Evolutionary conservation across 441 rosid species (phyloP).

Genomic region (Biscutella laevigata): DNA sequence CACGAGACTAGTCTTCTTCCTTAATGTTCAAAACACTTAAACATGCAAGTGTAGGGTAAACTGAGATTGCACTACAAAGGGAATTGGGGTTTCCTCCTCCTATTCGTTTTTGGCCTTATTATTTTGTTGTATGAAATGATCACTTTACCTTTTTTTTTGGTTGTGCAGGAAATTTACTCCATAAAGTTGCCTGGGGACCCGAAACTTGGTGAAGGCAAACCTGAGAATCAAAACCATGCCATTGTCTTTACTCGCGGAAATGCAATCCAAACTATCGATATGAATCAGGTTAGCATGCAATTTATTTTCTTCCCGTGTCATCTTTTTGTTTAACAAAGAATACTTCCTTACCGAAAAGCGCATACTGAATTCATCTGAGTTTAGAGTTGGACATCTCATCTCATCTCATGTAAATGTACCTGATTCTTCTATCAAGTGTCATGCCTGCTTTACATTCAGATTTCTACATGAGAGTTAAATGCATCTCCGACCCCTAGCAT

Average conservation of each 20-base stretch:
- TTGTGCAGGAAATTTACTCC: conserved; percentile 87
- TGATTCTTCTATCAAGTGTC: conserved; percentile 11
- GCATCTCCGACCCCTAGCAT: conserved; percentile 13
- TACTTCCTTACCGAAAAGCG: not conserved
- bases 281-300: conserved; percentile 73
- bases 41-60: not conserved
- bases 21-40: conserved; percentile 6
- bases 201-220: conserved; percentile 98
- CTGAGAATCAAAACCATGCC: conserved; percentile 99
- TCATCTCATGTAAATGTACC: conserved; percentile 16
- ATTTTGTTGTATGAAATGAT: not conserved
- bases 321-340: conserved; percentile 1
- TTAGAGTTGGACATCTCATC: conserved; percentile 11
- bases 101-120: not conserved
- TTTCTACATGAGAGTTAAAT: conserved; percentile 7
- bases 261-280: conserved; percentile 96
- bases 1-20: conserved; percentile 6
- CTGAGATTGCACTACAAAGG: conserved; percentile 8
- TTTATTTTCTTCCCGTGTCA: conserved; percentile 1
- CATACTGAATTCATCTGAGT: conserved; percentile 9
- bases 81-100: not conserved
- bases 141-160: conserved; percentile 7
- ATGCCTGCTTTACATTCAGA: conserved; percentile 10
- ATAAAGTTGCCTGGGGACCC: conserved; percentile 95
- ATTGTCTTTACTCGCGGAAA: conserved; percentile 94